Conservation (phyloP, 805 yeast species). For the Wickerhamomyces silvicola region DNA sequence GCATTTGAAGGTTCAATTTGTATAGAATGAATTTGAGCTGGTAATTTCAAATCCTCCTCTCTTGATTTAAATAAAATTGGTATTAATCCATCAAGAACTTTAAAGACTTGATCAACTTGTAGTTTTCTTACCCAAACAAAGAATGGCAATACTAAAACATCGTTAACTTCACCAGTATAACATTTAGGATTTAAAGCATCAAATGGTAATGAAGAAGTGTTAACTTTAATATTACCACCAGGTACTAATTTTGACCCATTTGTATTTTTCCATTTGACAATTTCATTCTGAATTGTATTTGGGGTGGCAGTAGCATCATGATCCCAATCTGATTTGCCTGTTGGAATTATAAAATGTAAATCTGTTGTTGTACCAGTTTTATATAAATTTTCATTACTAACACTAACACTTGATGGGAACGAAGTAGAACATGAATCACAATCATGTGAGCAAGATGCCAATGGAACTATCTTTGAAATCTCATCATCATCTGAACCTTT, state of each 20-base stretch:
- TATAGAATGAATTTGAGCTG: slow-evolving; percentile 17
- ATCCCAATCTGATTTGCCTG: slow-evolving; percentile 81
- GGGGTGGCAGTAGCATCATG: slow-evolving; percentile 57
- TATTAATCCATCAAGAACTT: slow-evolving; percentile 38
- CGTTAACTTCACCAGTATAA: slow-evolving; percentile 40
- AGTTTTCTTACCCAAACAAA: slow-evolving; percentile 63
- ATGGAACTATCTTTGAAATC: slow-evolving; percentile 31
- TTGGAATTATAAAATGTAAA: slow-evolving; percentile 72
- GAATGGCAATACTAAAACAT: slow-evolving; percentile 63
- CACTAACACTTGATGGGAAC: slow-evolving; percentile 45
- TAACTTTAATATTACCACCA: slow-evolving; percentile 36
- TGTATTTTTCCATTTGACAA: slow-evolving; percentile 33
- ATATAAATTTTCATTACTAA: slow-evolving; percentile 39
- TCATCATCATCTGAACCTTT: no score
- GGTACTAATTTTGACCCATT: slow-evolving; percentile 19
- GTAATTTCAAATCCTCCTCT: slow-evolving; percentile 12
- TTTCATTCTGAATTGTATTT: slow-evolving; percentile 39
- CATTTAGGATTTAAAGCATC: slow-evolving; percentile 39
- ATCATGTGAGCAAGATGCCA: slow-evolving; percentile 44
- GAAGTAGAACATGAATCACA: slow-evolving; percentile 50
- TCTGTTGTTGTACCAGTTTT: slow-evolving; percentile 65
- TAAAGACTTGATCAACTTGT: slow-evolving; percentile 33
- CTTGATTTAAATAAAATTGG: slow-evolving; percentile 31
- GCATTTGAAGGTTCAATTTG: slow-evolving; percentile 32
- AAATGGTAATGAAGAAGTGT: slow-evolving; percentile 49